Evolutionary conservation across 805 yeast species (phyloP), one percentile per base, ranked within the genome.

Genomic region (Candida montana): DNA sequence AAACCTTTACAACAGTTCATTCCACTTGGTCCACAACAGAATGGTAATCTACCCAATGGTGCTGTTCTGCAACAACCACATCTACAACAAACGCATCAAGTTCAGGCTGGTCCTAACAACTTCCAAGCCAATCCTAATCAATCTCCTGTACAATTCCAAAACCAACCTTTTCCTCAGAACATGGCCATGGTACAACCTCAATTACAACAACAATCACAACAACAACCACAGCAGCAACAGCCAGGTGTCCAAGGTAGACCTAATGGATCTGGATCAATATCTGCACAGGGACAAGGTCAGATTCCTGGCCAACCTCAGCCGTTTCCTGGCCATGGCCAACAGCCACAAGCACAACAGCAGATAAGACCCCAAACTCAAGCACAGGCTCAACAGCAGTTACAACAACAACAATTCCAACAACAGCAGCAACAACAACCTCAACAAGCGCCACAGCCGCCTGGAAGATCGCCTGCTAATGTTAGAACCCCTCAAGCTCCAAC

Each of bases 401-500:
- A 13, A 3, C 40, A 30, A 18, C 47, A 28, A n/a, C 45, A 37
- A 15, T 42, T 32, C 17, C 34, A 26, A 11, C 44, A 37, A 36
- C 40, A 26, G n/a, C 41, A 32, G 27, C 51, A 33, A 28, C 34
- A 20, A 18, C 49, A 33, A 21, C 15, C 28, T n/a, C 35, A 32
- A 17, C 37, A 34, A 7, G 16, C 17, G 8, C 16, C 15, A 15
- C 24, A 23, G 29, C n/a, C 9, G 31, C 57, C 44, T 33, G 28
- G 37, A 15, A 30, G 27, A 20, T 35, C 32, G 17, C 34, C 34
- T 19, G 40, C 38, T 39, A 53, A 47, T 35, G 51, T 41, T 15
- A 57, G 46, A 33, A 50, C 49, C n/a, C 53, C 49, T 13, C 54
- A 44, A 27, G 53, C 46, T 20, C 41, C 41, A 33, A 49, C 33